phyloP scores from a whole-genome alignment of 495 filamentous ascomycete species.

The Lepidopterella palustris region DNA sequence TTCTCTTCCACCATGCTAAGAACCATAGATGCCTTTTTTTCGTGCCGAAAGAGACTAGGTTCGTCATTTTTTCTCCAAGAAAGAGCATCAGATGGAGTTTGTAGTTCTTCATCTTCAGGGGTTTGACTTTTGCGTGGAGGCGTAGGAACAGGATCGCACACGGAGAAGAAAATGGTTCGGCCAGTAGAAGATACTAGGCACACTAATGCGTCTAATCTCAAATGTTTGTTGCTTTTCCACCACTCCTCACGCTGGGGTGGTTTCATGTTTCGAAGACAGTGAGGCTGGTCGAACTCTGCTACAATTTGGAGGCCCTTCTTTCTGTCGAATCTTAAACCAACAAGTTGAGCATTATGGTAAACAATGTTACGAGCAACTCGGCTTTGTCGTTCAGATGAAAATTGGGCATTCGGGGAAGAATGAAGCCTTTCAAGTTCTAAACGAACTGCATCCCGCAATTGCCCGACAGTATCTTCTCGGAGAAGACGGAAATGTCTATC shows the following conservation, averaged over 20 bases:
- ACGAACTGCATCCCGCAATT: constrained; percentile 52
- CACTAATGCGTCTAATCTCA: constrained; percentile 16
- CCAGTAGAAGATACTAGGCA: constrained; percentile 16
- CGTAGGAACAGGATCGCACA: constrained; percentile 33
- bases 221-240: constrained; percentile 9
- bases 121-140: not conserved
- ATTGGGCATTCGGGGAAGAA: not conserved
- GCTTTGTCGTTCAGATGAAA: not conserved
- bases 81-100: no score
- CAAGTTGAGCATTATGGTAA: constrained; percentile 2
- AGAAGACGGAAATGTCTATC: constrained; percentile 67
- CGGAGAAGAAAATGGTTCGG: constrained; percentile 48
- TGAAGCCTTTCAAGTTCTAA: not conserved
- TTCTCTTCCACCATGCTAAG: not conserved
- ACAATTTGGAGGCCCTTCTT: constrained; percentile 49
- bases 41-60: not conserved
- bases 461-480: constrained; percentile 59
- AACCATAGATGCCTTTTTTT: not conserved
- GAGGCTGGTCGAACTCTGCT: constrained; percentile 26
- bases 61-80: not conserved
- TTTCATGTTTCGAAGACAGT: not conserved
- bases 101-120: constrained; percentile 28
- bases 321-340: constrained; percentile 42
- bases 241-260: constrained; percentile 9
- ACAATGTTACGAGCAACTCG: not conserved